These are phyloP conservation scores for Colletotrichum sp. DNA, from an alignment of 2,329 filamentous ascomycete species.

Conservation along the genomic window DNA sequence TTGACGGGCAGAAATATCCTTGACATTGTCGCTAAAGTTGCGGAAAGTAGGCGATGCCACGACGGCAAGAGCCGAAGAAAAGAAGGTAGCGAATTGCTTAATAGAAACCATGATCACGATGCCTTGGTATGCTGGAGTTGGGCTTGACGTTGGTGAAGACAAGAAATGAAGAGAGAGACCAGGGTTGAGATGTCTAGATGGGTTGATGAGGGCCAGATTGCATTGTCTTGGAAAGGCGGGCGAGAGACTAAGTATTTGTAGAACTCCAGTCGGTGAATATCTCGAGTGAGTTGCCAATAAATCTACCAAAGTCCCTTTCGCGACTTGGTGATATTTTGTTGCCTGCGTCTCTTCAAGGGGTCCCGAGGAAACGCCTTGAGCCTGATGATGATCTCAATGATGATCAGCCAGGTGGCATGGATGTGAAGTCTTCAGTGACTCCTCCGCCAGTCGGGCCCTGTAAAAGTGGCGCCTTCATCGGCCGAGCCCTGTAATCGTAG, in stretches of 20 bases:
- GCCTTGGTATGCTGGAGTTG: background rate
- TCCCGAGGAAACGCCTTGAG: background rate
- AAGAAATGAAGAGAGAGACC: background rate
- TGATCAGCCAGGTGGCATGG: background rate
- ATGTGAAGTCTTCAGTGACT: background rate
- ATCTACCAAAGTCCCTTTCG: background rate
- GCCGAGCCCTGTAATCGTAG: background rate
- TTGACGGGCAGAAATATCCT: background rate
- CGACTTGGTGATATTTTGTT: background rate
- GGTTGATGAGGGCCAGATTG: background rate
- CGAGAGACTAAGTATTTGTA: background rate
- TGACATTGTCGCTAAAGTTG: background rate
- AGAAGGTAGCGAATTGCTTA: background rate
- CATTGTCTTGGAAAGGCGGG: background rate
- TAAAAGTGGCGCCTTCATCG: background rate
- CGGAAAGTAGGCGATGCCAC: background rate
- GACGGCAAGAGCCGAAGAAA: background rate
- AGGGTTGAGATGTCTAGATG: background rate
- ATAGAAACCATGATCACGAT: background rate
- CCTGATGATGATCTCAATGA: background rate
- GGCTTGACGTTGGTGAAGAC: background rate
- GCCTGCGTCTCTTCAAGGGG: background rate
- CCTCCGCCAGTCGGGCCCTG: background rate
- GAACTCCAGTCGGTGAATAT: background rate
- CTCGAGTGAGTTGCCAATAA: background rate